Percentiles rank a stretch among this genome's conserved stretches.
phyloP scores from a whole-genome alignment of 2,329 filamentous ascomycete genomes.

The Botryotinia calthae region DNA sequence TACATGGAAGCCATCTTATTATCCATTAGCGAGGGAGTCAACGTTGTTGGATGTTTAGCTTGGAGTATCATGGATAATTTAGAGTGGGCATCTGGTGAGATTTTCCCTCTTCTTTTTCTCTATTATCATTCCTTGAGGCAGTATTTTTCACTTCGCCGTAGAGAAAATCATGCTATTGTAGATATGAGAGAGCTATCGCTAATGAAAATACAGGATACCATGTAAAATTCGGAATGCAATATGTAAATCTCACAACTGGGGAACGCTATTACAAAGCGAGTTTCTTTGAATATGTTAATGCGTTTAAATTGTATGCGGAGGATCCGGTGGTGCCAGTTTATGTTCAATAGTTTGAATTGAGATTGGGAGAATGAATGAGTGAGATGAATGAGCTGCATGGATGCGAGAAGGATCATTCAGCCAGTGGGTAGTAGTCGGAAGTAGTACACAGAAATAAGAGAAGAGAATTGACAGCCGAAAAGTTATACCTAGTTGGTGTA shows the following conservation, averaged over 20 bases:
- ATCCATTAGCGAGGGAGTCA: constrained; percentile 74
- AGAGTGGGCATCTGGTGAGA: constrained; percentile 42
- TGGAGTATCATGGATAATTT: constrained; percentile 74
- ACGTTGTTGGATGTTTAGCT: constrained; percentile 79
- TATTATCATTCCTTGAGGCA: neutral
- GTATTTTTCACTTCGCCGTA: neutral
- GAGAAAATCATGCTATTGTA: accelerated
- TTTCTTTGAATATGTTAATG: constrained; percentile 36
- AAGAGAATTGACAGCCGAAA: neutral
- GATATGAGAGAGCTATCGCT: neutral
- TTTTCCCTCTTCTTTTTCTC: neutral
- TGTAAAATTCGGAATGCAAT: constrained; percentile 33
- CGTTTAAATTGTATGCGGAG: constrained; percentile 32
- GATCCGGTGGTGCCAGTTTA: constrained; percentile 33
- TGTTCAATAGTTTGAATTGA: constrained; percentile 13
- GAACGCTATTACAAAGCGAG: constrained; percentile 33
- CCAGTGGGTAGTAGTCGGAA: neutral
- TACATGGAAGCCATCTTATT: constrained; percentile 67
- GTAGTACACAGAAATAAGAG: neutral
- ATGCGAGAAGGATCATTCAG: neutral
- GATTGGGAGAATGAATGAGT: neutral
- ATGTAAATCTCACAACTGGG: constrained; percentile 43
- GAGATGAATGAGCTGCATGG: neutral
- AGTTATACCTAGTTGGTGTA: neutral
- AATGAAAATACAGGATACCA: constrained; percentile 23